phyloP scores from a whole-genome alignment of 2,329 filamentous ascomycete genomes.

The Trichoderma koningiopsis region DNA sequence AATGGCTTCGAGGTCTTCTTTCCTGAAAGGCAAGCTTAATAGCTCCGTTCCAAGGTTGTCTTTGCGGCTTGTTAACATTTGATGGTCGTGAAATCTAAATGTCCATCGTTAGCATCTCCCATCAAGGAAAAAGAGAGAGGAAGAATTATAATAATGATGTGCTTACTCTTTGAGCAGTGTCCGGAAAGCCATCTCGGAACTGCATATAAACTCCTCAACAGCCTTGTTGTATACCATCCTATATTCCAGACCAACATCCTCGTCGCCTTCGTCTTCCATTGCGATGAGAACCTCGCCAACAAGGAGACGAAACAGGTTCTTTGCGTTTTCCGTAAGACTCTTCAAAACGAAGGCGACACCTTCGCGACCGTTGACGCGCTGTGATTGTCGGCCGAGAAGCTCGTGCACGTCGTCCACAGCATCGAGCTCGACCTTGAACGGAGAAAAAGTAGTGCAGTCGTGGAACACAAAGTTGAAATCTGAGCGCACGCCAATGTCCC shows the following conservation, averaged over 20 bases:
- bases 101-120: background rate
- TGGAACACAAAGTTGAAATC: constrained; percentile 88
- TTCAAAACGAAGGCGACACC: constrained; percentile 90
- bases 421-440: constrained; percentile 73
- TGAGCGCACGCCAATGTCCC: constrained; percentile 83
- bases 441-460: constrained; percentile 86
- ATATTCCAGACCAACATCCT: constrained; percentile 78
- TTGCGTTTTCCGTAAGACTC: constrained; percentile 88
- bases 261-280: constrained; percentile 61
- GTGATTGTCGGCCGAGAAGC: constrained; percentile 77
- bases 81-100: constrained; percentile 85
- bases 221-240: constrained; percentile 91
- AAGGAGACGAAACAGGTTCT: constrained; percentile 81
- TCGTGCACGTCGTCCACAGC: constrained; percentile 89
- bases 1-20: constrained; percentile 85
- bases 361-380: constrained; percentile 82
- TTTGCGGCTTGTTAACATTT: constrained; percentile 90
- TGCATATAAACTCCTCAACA: constrained; percentile 94
- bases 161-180: constrained; percentile 87
- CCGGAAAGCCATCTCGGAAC: constrained; percentile 92
- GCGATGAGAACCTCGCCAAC: constrained; percentile 80
- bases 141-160: background rate
- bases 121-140: background rate
- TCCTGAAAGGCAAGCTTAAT: constrained; percentile 79
- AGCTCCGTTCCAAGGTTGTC: constrained; percentile 84